A percentile compares a stretch with the other conserved stretches of the same genome.
Evolutionary conservation across 164 flowering plant species (phyloP).

Genomic region (Umbellularia californica): DNA sequence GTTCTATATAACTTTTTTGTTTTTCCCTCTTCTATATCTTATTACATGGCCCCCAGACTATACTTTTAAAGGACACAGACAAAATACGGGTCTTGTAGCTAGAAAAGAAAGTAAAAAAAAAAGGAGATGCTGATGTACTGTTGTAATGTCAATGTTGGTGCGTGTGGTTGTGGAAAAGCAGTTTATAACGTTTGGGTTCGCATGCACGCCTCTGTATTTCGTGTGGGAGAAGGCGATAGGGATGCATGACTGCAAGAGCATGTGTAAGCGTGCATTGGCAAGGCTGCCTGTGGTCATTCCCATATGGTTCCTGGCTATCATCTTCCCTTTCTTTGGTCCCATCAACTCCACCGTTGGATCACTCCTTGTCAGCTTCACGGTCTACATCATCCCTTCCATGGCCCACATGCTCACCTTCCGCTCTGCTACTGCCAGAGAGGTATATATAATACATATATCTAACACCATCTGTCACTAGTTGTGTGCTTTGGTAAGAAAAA

Average conservation of each 20-base stretch:
- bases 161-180: conserved; percentile 22
- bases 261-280: conserved; percentile 86
- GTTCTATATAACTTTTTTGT: neutral
- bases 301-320: conserved; percentile 90
- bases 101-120: neutral
- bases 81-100: neutral
- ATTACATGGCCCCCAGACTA: neutral
- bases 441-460: conserved; percentile 33
- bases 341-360: conserved; percentile 96
- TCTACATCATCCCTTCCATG: conserved; percentile 91
- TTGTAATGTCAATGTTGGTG: too few species aligned
- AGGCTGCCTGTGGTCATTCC: conserved; percentile 96
- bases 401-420: conserved; percentile 87
- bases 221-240: conserved; percentile 99
- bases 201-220: conserved; percentile 93
- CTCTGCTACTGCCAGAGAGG: conserved; percentile 85
- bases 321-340: conserved; percentile 97
- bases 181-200: conserved; percentile 97
- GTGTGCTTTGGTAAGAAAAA: neutral
- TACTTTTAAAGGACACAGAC: neutral
- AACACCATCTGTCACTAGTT: neutral
- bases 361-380: conserved; percentile 95
- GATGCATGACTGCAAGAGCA: conserved; percentile 87
- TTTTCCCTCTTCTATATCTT: neutral
- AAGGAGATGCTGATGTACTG: neutral